Conservation (phyloP, 2,329 filamentous ascomycete species). For the Colletotrichum somersetense region DNA sequence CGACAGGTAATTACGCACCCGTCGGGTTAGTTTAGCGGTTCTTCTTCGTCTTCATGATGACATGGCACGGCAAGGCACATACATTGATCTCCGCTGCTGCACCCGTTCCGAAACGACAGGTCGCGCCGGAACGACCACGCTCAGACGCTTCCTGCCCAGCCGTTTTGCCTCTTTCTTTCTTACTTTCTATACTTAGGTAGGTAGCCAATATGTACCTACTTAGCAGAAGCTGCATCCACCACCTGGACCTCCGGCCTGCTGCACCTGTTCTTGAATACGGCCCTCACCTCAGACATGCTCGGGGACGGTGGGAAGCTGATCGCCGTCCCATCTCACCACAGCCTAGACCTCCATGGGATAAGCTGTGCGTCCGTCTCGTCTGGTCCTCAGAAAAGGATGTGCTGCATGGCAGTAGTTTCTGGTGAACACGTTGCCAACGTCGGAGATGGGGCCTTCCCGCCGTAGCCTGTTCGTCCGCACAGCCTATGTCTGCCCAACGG, state of each 20-base stretch:
- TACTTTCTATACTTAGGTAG: no score
- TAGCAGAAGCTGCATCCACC: not conserved
- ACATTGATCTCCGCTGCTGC: conserved; percentile 9
- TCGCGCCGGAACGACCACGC: conserved; percentile 6
- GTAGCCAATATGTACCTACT: no score
- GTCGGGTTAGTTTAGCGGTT: not conserved
- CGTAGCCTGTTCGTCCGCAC: not conserved
- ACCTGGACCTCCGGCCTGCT: conserved; percentile 17
- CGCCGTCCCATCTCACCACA: conserved; percentile 20
- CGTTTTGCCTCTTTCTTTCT: not conserved
- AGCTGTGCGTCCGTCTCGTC: not conserved
- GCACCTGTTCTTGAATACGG: conserved; percentile 32
- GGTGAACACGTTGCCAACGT: not conserved
- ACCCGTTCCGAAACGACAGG: conserved; percentile 12
- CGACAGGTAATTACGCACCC: conserved; percentile 11
- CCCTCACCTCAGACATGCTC: conserved; percentile 32
- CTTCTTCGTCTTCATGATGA: conserved; percentile 4
- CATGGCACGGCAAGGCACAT: conserved; percentile 29
- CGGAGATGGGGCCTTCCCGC: conserved; percentile 1
- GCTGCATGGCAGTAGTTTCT: conserved; percentile 1
- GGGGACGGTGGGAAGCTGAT: conserved; percentile 18
- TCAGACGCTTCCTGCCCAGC: not conserved
- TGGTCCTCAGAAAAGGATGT: not conserved
- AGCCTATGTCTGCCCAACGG: conserved; percentile 23
- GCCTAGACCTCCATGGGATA: conserved; percentile 22